Base-by-base conservation (phyloP, 2,329 filamentous ascomycete species). In the Nigrospora oryzae region DNA sequence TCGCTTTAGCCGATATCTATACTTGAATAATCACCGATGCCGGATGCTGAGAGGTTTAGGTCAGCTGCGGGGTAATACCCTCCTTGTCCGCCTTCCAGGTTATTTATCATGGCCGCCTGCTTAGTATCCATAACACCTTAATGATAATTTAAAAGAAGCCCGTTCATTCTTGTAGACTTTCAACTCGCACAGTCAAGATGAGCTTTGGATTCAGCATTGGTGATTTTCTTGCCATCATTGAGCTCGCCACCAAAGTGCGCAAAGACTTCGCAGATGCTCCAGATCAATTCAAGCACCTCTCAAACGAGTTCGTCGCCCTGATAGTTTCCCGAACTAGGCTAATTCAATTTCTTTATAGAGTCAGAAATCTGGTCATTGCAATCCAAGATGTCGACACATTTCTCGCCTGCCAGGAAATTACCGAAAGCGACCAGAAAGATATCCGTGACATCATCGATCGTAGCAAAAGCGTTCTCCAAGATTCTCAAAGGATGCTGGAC, bases 171-270 rank as follows among this genome's bases (percentile, higher is more conserved):
- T 35, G 33, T 15, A 15, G 33, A 35, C n/a, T n/a, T 23, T 23
- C 19, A 23, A 23, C 19, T 23, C 19, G 19, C 19, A 23, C 19
- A 23, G 19, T 23, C 19, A 51, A 41, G 37, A 63, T 62, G 62
- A 60, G 56, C 39, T 63, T 66, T 43, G 61, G 61, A 11, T 62
- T 60, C 48, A 51, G 61, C 8, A 50, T 60, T 13, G 61, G 60
- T 5, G 63, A 65, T 41, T 55, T 63, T 19, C 41, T 63, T 15
- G 49, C 59, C 3, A 52, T 60, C 19, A 46, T 62, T 16, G 46
- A 58, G 19, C 51, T 61, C 39, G 51, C 46, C 19, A 56, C 54
- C 15, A 54, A 51, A 13, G 47, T 57, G 34, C 50, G 56, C 36
- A 56, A 54, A 39, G 49, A 56, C 14, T 62, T 59, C 40, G 47